Conservation (phyloP, 2,329 filamentous ascomycete species). For the Trichoderma arundinaceum region DNA sequence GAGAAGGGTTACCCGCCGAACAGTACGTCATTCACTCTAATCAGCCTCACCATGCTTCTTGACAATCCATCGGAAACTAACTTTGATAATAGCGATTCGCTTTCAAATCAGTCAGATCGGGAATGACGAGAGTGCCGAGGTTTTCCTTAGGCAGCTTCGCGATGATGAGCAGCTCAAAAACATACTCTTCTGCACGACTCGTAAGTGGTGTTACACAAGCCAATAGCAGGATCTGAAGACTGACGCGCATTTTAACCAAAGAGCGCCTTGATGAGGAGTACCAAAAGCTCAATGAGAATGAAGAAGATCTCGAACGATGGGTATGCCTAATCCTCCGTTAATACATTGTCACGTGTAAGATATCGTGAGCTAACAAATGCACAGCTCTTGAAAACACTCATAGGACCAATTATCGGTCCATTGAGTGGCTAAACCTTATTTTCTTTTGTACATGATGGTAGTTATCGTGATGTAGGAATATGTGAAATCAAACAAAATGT, state of each 20-base stretch:
- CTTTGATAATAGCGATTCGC: not conserved
- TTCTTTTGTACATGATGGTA: not conserved
- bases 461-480: not conserved
- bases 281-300: constrained; percentile 9
- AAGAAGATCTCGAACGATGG: constrained; percentile 28
- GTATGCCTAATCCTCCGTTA: not conserved
- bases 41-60: not conserved
- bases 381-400: constrained; percentile 24
- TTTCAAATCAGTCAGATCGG: constrained; percentile 30
- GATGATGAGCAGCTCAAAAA: not conserved
- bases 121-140: not conserved
- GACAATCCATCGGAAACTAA: not conserved
- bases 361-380: not conserved
- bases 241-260: not conserved
- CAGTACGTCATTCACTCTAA: not conserved
- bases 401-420: not conserved
- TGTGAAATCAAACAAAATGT: not conserved
- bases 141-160: constrained; percentile 3
- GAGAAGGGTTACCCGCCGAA: not conserved
- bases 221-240: not conserved
- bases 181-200: constrained; percentile 10
- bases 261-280: constrained; percentile 28
- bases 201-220: constrained; percentile 12
- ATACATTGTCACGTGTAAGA: no score
- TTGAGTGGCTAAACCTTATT: not conserved